Percentiles rank a stretch among this genome's conserved stretches.
phyloP scores from a whole-genome alignment of 2,329 filamentous ascomycete species.

The Fusarium sp. region DNA sequence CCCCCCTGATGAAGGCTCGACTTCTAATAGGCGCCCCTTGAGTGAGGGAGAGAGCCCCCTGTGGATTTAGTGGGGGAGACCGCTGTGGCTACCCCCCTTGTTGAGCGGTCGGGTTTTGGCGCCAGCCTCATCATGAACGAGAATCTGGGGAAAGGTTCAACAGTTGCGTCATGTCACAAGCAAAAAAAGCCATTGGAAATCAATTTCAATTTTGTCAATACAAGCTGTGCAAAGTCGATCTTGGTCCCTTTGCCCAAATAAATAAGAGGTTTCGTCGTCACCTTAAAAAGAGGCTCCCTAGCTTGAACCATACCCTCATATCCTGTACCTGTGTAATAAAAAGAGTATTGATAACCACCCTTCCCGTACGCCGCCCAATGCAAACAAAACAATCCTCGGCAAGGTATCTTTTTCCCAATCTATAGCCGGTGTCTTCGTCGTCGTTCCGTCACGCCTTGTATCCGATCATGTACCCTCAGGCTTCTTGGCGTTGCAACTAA shows the following conservation, averaged over 20 bases:
- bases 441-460: background rate
- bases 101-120: slow-evolving; percentile 1
- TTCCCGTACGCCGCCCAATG: slow-evolving; percentile 44
- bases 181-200: background rate
- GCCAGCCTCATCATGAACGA: slow-evolving; percentile 7
- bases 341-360: background rate
- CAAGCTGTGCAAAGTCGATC: background rate
- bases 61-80: slow-evolving; percentile 34
- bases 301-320: slow-evolving; percentile 1
- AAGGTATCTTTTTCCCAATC: slow-evolving; percentile 27
- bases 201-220: slow-evolving; percentile 19
- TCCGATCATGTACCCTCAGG: slow-evolving; percentile 51
- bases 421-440: slow-evolving; percentile 13
- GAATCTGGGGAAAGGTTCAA: slow-evolving; percentile 37
- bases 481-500: slow-evolving; percentile 93
- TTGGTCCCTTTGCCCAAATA: background rate
- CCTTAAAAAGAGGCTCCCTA: background rate
- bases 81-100: slow-evolving; percentile 3
- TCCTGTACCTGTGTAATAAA: slow-evolving; percentile 12
- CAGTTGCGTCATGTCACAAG: background rate
- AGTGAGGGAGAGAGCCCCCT: slow-evolving; percentile 6
- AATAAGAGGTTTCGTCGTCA: background rate
- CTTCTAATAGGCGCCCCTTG: background rate
- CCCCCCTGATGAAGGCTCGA: slow-evolving; percentile 32
- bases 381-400: slow-evolving; percentile 29